These are phyloP conservation scores for Inonotus hispidus DNA, from an alignment of 1,284 basidiomycete genomes.

Conservation along the genomic window DNA sequence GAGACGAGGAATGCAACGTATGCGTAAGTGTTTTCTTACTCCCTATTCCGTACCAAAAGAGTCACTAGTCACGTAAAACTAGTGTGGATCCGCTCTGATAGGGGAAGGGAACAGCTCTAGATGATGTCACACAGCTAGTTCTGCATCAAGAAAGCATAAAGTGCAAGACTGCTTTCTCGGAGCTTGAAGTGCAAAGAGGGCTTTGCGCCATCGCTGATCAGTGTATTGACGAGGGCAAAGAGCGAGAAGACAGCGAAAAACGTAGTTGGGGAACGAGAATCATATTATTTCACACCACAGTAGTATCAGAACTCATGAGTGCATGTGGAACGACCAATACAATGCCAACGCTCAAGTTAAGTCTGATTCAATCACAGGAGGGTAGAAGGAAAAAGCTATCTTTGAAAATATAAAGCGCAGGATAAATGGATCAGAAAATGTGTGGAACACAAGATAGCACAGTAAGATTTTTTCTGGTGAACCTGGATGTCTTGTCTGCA, in stretches of 20 bases:
- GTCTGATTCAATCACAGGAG: neutral
- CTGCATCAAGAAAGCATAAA: too few relatives aligned
- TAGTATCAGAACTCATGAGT: neutral
- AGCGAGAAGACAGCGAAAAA: too few relatives aligned
- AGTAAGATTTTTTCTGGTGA: neutral
- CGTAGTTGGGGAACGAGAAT: neutral
- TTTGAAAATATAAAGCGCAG: too few relatives aligned
- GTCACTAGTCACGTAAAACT: too few relatives aligned
- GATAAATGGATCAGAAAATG: neutral
- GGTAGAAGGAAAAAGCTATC: neutral
- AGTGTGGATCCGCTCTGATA: too few relatives aligned
- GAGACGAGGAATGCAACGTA: too few relatives aligned
- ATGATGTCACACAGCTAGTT: too few relatives aligned
- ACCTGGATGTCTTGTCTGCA: too few relatives aligned
- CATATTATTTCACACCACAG: neutral
- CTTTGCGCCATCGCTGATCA: neutral
- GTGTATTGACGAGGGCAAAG: neutral
- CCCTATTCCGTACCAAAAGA: too few relatives aligned
- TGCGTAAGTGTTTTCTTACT: too few relatives aligned
- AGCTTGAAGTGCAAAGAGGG: neutral
- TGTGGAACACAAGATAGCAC: neutral
- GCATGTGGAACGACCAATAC: too few relatives aligned
- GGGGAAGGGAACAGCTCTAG: too few relatives aligned
- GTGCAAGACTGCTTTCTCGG: constrained; percentile 21
- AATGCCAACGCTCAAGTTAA: neutral